Base-by-base conservation (phyloP, 306 rosid genomes). In the Rosa chinensis region DNA sequence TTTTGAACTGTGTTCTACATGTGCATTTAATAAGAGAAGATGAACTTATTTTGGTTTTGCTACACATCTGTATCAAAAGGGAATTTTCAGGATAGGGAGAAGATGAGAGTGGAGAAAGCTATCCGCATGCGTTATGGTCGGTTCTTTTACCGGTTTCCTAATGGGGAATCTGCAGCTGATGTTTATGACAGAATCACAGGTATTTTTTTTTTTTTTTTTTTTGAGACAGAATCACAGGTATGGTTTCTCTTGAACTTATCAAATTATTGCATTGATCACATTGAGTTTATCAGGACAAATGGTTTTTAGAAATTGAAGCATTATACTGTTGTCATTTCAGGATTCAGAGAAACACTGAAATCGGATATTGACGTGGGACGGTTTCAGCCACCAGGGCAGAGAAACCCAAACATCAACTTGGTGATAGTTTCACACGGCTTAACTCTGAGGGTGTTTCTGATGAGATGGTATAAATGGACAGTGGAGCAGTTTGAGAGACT, bases 381-480 rank as follows among this genome's bases (percentile, higher is more conserved):
- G 50, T 92, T 86, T 82, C 94, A 89, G 77, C 97, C 93, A 63
- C 97, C 97, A 0, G 94, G 92, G 10, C 85, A 85, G n/a, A 68
- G 83, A 66, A 87, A 82, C 50, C 79, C 81, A 39, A 88, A 90
- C 55, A 90, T 94, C 81, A 94, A 90, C 85, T 81, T 94, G 77
- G 95, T 94, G 0, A 76, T 92, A 0, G 97, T 94, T 70, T 92
- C 97, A 1, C 97, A 94, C 69, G 98, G 97, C 35, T 81, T 94
- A 66, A 94, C 97, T 5, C 89, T 92, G 2, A 68, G 98, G 82
- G 97, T 94, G 67, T 94, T 94, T 63, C 92, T 94, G 3, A 92
- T 90, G 97, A 92, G 97, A 74, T 92, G 97, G 97, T 94, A 90
- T 84, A 89, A 94, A 73, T 94, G 98, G 98, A 89, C 94, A 0